phyloP scores from a whole-genome alignment of 1,284 basidiomycete species.

The Caloboletus firmus region DNA sequence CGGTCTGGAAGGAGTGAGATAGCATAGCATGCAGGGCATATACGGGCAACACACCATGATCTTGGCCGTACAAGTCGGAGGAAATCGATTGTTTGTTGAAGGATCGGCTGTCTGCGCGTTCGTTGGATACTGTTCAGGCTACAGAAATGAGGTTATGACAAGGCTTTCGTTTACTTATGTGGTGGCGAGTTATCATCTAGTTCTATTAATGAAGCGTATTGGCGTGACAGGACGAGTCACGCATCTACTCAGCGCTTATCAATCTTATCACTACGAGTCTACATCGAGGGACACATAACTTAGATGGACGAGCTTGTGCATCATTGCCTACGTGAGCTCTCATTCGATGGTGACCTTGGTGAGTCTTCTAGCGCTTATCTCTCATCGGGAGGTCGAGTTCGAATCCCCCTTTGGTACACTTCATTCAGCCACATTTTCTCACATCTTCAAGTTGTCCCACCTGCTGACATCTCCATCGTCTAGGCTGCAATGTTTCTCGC shows the following conservation, averaged over 20 bases:
- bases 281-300: neutral
- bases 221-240: constrained; percentile 13
- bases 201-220: neutral
- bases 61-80: neutral
- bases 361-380: constrained; percentile 28
- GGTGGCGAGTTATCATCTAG: too few species aligned
- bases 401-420: constrained; percentile 40
- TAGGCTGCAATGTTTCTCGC: constrained; percentile 71
- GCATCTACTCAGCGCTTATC: neutral
- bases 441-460: constrained; percentile 8
- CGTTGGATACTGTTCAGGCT: neutral
- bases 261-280: neutral
- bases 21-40: neutral
- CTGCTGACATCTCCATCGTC: constrained; percentile 7
- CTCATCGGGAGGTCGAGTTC: constrained; percentile 39
- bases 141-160: too few species aligned
- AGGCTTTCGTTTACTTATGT: neutral
- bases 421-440: constrained; percentile 24
- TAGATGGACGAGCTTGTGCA: constrained; percentile 74
- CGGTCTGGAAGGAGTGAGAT: constrained; percentile 35
- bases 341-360: constrained; percentile 83
- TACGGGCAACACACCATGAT: constrained; percentile 23
- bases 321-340: constrained; percentile 72
- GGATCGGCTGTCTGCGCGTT: neutral
- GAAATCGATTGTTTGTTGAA: neutral